Evolutionary conservation across 148 eudicot genomes (phyloP).

Genomic region (Dysphania ambrosioides): DNA sequence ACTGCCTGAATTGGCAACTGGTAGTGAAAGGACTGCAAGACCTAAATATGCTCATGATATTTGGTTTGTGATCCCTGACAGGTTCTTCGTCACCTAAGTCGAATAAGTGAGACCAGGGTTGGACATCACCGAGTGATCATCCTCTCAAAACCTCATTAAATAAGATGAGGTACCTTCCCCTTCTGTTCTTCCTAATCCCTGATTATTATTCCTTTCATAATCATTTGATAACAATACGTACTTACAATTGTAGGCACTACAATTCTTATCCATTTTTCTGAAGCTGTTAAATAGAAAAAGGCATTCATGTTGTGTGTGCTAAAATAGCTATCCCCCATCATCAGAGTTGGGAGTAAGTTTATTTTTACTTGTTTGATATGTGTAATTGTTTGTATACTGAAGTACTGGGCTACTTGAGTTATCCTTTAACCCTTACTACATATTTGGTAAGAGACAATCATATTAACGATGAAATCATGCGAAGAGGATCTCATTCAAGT

Average conservation of each 20-base stretch:
- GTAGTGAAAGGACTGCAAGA: too few species aligned
- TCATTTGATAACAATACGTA: neutral
- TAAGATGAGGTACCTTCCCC: conserved; percentile 15
- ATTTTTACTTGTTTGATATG: conserved; percentile 5
- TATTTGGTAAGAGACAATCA: neutral
- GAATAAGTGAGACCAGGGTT: conserved; percentile 70
- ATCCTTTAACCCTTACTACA: neutral
- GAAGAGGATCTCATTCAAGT: neutral
- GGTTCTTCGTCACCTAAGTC: conserved; percentile 94
- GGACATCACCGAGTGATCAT: conserved; percentile 82
- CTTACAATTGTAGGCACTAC: conserved; percentile 7
- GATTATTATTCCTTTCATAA: neutral
- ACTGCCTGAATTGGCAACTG: too few species aligned
- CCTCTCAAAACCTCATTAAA: conserved; percentile 58
- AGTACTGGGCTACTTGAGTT: neutral
- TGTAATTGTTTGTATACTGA: conserved; percentile 1
- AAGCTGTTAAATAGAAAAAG: conserved; percentile 5
- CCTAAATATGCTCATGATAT: neutral
- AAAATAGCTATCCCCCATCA: conserved; percentile 9
- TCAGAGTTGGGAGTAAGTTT: conserved; percentile 17
- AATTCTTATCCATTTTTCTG: neutral
- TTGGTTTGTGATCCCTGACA: conserved; percentile 24
- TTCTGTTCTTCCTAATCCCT: neutral
- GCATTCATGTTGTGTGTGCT: conserved; percentile 3
- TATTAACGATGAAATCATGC: neutral